These are phyloP conservation scores for Heliamphora exappendiculata DNA, from an alignment of 148 eudicot species.

Conservation along the genomic window DNA sequence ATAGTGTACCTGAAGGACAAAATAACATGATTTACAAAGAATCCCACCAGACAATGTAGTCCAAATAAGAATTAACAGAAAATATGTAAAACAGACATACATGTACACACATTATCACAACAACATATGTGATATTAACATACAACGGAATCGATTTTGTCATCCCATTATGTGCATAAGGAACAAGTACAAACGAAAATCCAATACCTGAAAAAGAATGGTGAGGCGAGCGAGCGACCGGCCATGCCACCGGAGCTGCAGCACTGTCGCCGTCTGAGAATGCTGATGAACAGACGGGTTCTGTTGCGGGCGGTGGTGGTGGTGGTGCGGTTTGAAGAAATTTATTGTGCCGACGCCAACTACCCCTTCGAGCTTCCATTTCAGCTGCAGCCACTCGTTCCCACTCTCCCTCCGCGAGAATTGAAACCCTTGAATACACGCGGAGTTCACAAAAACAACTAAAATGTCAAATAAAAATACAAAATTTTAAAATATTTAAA, in stretches of 20 bases:
- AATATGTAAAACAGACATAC: not conserved
- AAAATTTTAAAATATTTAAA: no score
- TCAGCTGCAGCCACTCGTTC: not conserved
- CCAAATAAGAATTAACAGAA: not conserved
- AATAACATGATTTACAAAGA: not conserved
- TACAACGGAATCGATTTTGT: not conserved
- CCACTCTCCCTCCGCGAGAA: not conserved
- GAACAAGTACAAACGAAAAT: not conserved
- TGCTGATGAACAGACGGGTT: constrained; percentile 11
- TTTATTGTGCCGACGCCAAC: constrained; percentile 28
- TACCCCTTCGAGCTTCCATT: constrained; percentile 30
- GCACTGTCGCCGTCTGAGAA: constrained; percentile 26
- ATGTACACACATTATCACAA: no score
- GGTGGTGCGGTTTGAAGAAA: constrained; percentile 21
- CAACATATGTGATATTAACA: no score
- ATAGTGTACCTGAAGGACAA: not conserved
- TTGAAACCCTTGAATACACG: not conserved
- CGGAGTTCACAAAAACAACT: no score
- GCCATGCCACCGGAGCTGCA: constrained; percentile 45
- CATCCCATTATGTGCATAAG: not conserved
- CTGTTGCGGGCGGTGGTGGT: constrained; percentile 7
- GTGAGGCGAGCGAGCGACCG: constrained; percentile 85
- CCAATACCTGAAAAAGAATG: constrained; percentile 75
- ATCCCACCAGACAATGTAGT: not conserved
- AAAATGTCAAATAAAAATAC: no score